A percentile compares a stretch with the other conserved stretches of the same genome.
These are phyloP conservation scores for Calvatia gigantea DNA, from an alignment of 768 basidiomycete genomes.

Conservation along the genomic window DNA sequence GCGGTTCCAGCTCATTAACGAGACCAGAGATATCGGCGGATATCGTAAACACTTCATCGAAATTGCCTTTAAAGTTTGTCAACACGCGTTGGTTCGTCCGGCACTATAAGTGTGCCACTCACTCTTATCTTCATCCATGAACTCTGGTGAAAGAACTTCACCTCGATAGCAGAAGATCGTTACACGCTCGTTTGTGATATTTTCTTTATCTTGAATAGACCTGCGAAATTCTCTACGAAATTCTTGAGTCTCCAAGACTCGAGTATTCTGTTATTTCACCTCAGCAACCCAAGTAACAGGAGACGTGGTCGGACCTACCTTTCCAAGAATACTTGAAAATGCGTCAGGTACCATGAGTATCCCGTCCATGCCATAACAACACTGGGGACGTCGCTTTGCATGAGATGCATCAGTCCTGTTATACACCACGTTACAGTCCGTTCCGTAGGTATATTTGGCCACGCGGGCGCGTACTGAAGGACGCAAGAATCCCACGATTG, in stretches of 20 bases:
- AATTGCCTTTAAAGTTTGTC: slow-evolving; percentile 9
- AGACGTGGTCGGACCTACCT: slow-evolving; percentile 1
- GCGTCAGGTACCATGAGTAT: background rate
- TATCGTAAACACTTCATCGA: slow-evolving; percentile 18
- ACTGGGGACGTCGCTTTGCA: background rate
- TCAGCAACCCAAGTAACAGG: background rate
- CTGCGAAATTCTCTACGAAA: slow-evolving; percentile 15
- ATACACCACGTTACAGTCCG: slow-evolving; percentile 3
- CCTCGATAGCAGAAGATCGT: slow-evolving; percentile 21
- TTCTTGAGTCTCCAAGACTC: slow-evolving; percentile 21
- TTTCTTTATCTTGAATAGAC: slow-evolving; percentile 1
- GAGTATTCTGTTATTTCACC: slow-evolving; percentile 15
- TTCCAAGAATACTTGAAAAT: slow-evolving; percentile 13
- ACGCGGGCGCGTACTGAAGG: slow-evolving; percentile 14
- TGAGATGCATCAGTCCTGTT: slow-evolving; percentile 11
- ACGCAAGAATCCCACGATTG: slow-evolving; percentile 17
- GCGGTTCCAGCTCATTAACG: slow-evolving; percentile 3
- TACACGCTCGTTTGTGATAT: slow-evolving; percentile 7
- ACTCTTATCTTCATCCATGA: slow-evolving; percentile 21
- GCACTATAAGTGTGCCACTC: background rate
- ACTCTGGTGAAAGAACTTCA: slow-evolving; percentile 14
- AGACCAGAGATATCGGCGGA: slow-evolving; percentile 17
- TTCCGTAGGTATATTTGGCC: slow-evolving; percentile 17
- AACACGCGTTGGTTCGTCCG: background rate
- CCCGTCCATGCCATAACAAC: slow-evolving; percentile 5